These are phyloP conservation scores for Schrenkiella parvula DNA, from an alignment of 345 rosid genomes.

Conservation along the genomic window DNA sequence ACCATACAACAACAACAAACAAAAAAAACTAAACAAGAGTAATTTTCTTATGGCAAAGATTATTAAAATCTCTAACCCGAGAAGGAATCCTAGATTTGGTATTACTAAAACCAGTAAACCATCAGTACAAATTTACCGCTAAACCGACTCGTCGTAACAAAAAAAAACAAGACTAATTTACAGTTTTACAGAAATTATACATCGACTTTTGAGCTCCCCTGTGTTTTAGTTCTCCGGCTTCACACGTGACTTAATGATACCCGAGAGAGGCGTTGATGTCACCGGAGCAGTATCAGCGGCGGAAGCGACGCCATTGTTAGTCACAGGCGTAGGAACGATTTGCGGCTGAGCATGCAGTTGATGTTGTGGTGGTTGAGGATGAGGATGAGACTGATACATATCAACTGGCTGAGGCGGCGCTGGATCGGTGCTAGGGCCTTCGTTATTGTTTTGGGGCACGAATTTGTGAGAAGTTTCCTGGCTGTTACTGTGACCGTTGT, in stretches of 20 bases:
- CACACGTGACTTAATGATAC: constrained; percentile 58
- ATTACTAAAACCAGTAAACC: background rate
- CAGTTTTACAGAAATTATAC: constrained; percentile 58
- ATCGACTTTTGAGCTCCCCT: constrained; percentile 19
- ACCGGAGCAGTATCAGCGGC: constrained; percentile 19
- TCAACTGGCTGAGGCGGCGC: constrained; percentile 39
- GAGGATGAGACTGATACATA: constrained; percentile 18
- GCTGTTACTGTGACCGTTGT: constrained; percentile 32
- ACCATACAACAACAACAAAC: too few species aligned
- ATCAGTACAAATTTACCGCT: constrained; percentile 8
- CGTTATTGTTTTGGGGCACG: constrained; percentile 38
- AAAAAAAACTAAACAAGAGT: too few species aligned
- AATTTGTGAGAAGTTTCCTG: constrained; percentile 22
- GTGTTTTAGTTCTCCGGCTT: constrained; percentile 65
- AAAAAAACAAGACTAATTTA: constrained; percentile 44
- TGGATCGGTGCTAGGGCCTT: constrained; percentile 53
- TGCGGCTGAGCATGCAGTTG: constrained; percentile 22
- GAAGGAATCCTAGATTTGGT: constrained; percentile 5
- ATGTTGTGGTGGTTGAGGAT: constrained; percentile 16
- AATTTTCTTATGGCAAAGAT: background rate
- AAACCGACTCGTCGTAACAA: background rate
- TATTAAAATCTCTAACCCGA: constrained; percentile 5
- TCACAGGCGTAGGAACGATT: constrained; percentile 37
- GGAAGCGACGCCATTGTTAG: constrained; percentile 22
- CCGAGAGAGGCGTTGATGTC: constrained; percentile 58